Conservation (phyloP, 2,329 filamentous ascomycete species). For the Cladosporium austrohemisphaericum region DNA sequence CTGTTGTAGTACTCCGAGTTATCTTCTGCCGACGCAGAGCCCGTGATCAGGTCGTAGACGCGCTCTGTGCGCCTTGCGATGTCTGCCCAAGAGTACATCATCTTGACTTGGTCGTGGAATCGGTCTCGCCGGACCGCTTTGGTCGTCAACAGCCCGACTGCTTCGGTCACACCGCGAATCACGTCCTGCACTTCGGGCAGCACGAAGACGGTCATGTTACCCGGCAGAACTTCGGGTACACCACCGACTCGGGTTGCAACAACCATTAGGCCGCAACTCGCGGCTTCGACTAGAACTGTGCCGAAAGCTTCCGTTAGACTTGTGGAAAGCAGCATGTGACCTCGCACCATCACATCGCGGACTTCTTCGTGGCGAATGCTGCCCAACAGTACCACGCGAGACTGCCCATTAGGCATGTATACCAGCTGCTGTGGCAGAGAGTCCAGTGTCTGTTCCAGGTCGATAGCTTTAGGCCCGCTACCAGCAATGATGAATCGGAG, state of each 20-base stretch:
- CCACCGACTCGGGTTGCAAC: constrained; percentile 95
- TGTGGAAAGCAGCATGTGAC: constrained; percentile 94
- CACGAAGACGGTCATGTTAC: constrained; percentile 96
- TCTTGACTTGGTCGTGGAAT: constrained; percentile 94
- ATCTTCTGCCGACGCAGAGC: constrained; percentile 58
- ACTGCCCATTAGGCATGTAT: constrained; percentile 60
- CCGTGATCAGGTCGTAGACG: constrained; percentile 90
- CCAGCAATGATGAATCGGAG: constrained; percentile 96
- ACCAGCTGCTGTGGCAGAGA: constrained; percentile 38
- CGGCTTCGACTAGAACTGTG: constrained; percentile 95
- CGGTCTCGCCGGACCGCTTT: constrained; percentile 78
- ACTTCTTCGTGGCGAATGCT: constrained; percentile 94
- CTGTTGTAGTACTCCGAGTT: constrained; percentile 86
- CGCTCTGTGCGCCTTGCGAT: constrained; percentile 90
- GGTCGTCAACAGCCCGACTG: constrained; percentile 81
- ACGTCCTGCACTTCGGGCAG: constrained; percentile 95
- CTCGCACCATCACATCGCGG: constrained; percentile 92
- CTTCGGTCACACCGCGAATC: constrained; percentile 81
- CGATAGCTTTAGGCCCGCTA: constrained; percentile 92
- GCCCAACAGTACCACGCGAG: constrained; percentile 87
- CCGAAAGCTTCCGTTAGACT: constrained; percentile 95
- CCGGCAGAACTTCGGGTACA: constrained; percentile 91
- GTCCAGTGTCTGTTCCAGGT: constrained; percentile 97
- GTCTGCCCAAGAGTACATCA: constrained; percentile 98
- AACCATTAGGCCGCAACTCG: constrained; percentile 91